phyloP scores from a whole-genome alignment of 768 basidiomycete species.

The Tricholoma matsutake region DNA sequence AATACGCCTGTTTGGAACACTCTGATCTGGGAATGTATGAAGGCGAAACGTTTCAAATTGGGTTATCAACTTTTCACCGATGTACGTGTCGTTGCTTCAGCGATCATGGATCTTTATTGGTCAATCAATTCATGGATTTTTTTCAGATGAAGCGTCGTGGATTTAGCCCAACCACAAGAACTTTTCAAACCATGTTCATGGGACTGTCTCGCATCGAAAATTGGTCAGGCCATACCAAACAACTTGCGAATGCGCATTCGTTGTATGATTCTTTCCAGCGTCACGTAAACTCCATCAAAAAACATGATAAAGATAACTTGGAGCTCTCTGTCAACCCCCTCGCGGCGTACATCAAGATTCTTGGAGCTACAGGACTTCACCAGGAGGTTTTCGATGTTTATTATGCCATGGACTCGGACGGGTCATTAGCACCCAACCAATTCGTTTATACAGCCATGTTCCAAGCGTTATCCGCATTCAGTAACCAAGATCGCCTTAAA shows the following conservation, averaged over 20 bases:
- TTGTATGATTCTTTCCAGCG: conserved; percentile 58
- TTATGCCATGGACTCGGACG: conserved; percentile 61
- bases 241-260: conserved; percentile 57
- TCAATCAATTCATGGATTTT: conserved; percentile 1
- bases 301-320: conserved; percentile 41
- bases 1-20: conserved; percentile 80
- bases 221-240: conserved; percentile 58
- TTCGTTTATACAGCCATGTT: conserved; percentile 68
- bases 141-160: conserved; percentile 82
- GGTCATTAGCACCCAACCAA: conserved; percentile 57
- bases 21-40: conserved; percentile 63
- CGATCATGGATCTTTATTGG: conserved; percentile 2
- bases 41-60: conserved; percentile 52
- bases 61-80: conserved; percentile 68
- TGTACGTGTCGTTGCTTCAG: conserved; percentile 35
- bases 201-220: conserved; percentile 60
- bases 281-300: conserved; percentile 47
- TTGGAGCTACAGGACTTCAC: conserved; percentile 56
- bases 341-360: conserved; percentile 61
- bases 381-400: conserved; percentile 77
- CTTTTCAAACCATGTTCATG: conserved; percentile 67
- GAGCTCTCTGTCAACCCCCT: conserved; percentile 52
- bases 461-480: conserved; percentile 39
- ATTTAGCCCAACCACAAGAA: conserved; percentile 62
- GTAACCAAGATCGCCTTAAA: conserved; percentile 26